A percentile compares a stretch with the other conserved stretches of the same genome.
phyloP scores from a whole-genome alignment of 2,329 filamentous ascomycete genomes.

The Aspergillus sp. region DNA sequence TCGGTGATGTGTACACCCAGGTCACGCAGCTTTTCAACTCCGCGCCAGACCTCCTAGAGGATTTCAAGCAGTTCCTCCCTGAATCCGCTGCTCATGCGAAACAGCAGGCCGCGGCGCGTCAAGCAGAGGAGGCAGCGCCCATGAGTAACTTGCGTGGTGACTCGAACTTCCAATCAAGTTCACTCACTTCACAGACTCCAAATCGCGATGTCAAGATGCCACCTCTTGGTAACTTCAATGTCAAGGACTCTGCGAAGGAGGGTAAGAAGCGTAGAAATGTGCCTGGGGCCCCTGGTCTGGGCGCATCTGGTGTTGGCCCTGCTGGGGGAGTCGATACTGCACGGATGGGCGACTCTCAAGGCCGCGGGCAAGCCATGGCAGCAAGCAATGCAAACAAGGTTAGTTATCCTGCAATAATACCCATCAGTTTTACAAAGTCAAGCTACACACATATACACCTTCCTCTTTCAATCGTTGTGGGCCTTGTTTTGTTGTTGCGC shows the following conservation, averaged over 20 bases:
- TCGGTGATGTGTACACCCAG: slow-evolving; percentile 96
- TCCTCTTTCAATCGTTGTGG: not conserved
- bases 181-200: slow-evolving; percentile 52
- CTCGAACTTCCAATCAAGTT: slow-evolving; percentile 43
- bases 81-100: slow-evolving; percentile 76
- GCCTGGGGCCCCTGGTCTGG: slow-evolving; percentile 41
- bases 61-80: slow-evolving; percentile 97
- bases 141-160: slow-evolving; percentile 63
- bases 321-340: slow-evolving; percentile 30
- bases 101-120: slow-evolving; percentile 58
- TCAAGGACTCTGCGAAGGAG: slow-evolving; percentile 80
- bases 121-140: slow-evolving; percentile 68
- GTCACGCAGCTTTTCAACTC: slow-evolving; percentile 92
- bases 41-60: slow-evolving; percentile 90
- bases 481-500: not conserved
- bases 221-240: slow-evolving; percentile 90
- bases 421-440: not conserved
- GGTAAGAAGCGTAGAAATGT: slow-evolving; percentile 80
- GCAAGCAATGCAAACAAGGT: slow-evolving; percentile 54
- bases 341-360: slow-evolving; percentile 35
- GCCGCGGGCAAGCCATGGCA: slow-evolving; percentile 37
- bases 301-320: slow-evolving; percentile 35
- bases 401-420: slow-evolving; percentile 18
- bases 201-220: slow-evolving; percentile 69
- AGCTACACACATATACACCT: not conserved